Base-by-base conservation (phyloP, 2,329 filamentous ascomycete genomes). In the Rosellinia necatrix region DNA sequence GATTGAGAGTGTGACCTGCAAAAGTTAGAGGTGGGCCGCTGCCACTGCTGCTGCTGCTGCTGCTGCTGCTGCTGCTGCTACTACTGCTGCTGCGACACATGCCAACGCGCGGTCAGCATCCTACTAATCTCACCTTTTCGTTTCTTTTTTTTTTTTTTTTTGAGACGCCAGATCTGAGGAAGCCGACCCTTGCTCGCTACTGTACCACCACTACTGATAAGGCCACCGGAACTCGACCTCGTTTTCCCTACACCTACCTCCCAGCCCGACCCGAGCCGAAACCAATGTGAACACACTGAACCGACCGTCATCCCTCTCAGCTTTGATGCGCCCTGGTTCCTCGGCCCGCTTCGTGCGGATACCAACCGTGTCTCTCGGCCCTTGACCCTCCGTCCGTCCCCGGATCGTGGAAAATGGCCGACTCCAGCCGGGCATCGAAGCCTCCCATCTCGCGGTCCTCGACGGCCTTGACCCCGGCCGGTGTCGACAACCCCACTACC, bases 391-490 rank as follows among this genome's bases (percentile, higher is more conserved):
- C 54, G 60, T 46, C 52, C 59, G 51, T 58, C 57, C 53, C 62
- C 53, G 53, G 61, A 62, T 59, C 55, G 54, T 49, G 30, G 49
- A 46, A 40, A 15, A 69, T 72, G 67, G 65, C 67, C 64, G 62
- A 66, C 63, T 58, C 54, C 49, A 56, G 59, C 43, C 60, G 61
- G 60, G 59, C 55, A 19, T 65, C 57, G 22, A 63, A 58, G 41
- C 64, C 60, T 56, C 56, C 60, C 43, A 47, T 71, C 58, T 71
- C 73, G 62, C 73, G 76, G 68, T 74, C 78, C 53, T 78, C 81
- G 51, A 81, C 80, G 37, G 74, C 75, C 43, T 67, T 78, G 50
- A 71, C 74, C 48, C 71, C 77, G 37, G 68, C 75, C 61, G 73
- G 75, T 44, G 73, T 71, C 55, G 74, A 77, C 61, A 68, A 75